These are phyloP conservation scores for Rhodotorula sphaerocarpa DNA, from an alignment of 768 basidiomycete species.

Conservation along the genomic window DNA sequence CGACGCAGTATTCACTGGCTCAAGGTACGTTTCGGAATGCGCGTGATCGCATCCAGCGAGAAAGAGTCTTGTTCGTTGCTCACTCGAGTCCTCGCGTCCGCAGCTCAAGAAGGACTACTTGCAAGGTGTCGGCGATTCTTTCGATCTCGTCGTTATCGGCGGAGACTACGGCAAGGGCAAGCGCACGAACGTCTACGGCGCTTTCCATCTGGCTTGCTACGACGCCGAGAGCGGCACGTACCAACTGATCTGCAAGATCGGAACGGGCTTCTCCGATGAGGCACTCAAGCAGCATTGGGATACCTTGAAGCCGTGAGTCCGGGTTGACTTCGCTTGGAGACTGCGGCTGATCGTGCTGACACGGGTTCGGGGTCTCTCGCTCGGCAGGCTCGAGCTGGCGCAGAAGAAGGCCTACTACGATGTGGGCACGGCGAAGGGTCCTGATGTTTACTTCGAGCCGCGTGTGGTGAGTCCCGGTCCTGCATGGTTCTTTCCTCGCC, in stretches of 20 bases:
- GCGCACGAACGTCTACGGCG: conserved; percentile 92
- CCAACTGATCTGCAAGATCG: conserved; percentile 98
- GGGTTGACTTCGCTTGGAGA: too few species aligned
- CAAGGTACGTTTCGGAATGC: conserved; percentile 60
- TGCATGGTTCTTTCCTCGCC: not conserved
- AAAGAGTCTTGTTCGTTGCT: too few species aligned
- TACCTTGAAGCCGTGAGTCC: conserved; percentile 61
- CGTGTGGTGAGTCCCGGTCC: conserved; percentile 55
- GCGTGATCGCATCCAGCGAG: too few species aligned
- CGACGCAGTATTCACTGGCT: conserved; percentile 94
- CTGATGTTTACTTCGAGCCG: conserved; percentile 96
- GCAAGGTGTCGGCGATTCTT: conserved; percentile 88
- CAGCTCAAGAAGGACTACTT: conserved; percentile 99
- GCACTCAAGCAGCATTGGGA: conserved; percentile 69
- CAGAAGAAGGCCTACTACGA: conserved; percentile 75
- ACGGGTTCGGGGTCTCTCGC: not conserved
- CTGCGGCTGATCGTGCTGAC: not conserved
- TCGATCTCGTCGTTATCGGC: conserved; percentile 95
- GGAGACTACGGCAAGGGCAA: conserved; percentile 97
- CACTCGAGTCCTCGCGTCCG: not conserved
- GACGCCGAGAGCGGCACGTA: conserved; percentile 88
- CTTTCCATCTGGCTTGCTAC: conserved; percentile 94
- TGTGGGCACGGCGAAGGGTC: conserved; percentile 74
- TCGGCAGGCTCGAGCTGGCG: conserved; percentile 49
- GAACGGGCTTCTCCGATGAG: conserved; percentile 96